Evolutionary conservation across 345 rosid genomes (phyloP), one percentile per base, ranked within the genome.

Genomic region (Carallia pectinifolia): DNA sequence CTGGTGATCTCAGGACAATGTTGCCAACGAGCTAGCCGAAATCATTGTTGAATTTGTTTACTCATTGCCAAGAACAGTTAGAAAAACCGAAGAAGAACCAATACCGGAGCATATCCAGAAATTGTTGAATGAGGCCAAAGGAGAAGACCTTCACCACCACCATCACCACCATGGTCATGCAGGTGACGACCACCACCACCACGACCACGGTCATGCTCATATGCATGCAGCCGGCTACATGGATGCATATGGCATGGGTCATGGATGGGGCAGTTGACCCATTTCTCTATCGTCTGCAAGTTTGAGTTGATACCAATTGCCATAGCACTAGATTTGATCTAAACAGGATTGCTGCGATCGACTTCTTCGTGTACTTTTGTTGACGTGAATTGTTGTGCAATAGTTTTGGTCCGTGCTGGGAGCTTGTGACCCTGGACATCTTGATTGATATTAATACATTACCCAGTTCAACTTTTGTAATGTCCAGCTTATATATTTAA

Each of bases 1-100:
- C 56, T 61, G 61, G 50, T 79, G 64, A 68, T 76, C 58, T 64
- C 81, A 94, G 98, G 97, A 76, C 78, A 79, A 80, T 79, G 73
- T 65, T 73, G 85, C 92, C 2, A 80, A 78, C 36, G 93, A 94
- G 82, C 73, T 90, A 68, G 90, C 88, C 1, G 83, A 82, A 59
- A 79, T 72, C 27, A 81, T 94, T 54, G 69, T 73, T 6, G 66
- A 74, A 19, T 89, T 91, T 31, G 84, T 94, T 18, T 81, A 90
- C 75, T 84, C 81, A 10, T 76, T 94, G 33, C 95, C 98, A 0
- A 87, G 74, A 77, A 75, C 92, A 19, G 68, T 67, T 23, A 83
- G 85, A 82, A 77, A 72, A 67, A 84, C 67, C 5, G 69, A 73
- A 71, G 89, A 86, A 74, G 90, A 94, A 77, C 76, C 77, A 37